Percentiles rank a stretch among this genome's conserved stretches.
These are phyloP conservation scores for Paxillus involutus DNA, from an alignment of 768 basidiomycete species.

Conservation along the genomic window DNA sequence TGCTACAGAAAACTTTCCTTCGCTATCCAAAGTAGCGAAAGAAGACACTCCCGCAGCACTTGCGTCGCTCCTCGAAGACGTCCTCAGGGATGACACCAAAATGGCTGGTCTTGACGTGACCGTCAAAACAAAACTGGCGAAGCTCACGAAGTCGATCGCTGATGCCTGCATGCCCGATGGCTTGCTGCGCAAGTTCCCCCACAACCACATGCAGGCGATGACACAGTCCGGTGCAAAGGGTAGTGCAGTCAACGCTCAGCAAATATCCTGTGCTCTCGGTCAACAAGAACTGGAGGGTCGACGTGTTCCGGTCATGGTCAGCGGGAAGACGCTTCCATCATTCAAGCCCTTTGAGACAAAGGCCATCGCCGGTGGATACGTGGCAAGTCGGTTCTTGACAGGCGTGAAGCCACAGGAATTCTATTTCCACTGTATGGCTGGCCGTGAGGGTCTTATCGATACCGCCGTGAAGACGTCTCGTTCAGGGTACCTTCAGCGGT, in stretches of 20 bases:
- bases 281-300: conserved; percentile 98
- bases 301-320: conserved; percentile 98
- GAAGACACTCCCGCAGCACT: conserved; percentile 60
- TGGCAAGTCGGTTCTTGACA: conserved; percentile 97
- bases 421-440: conserved; percentile 99
- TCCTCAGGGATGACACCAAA: conserved; percentile 92
- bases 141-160: conserved; percentile 88
- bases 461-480: conserved; percentile 99
- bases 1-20: conserved; percentile 89
- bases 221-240: conserved; percentile 98
- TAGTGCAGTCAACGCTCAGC: conserved; percentile 93
- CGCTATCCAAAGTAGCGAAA: conserved; percentile 50
- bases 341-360: conserved; percentile 98
- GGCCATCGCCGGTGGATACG: conserved; percentile 96
- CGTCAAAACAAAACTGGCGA: conserved; percentile 81
- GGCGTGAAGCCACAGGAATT: conserved; percentile 98
- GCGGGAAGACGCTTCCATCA: conserved; percentile 95
- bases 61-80: conserved; percentile 77
- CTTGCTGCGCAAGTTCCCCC: conserved; percentile 90
- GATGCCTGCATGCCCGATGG: conserved; percentile 84
- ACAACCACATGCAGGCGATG: conserved; percentile 99
- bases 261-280: conserved; percentile 97
- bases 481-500: conserved; percentile 96
- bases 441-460: conserved; percentile 97
- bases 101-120: conserved; percentile 97